A percentile compares a stretch with the other conserved stretches of the same genome.
Conservation (phyloP, 2,329 filamentous ascomycete genomes). For the Nemania sp. region DNA sequence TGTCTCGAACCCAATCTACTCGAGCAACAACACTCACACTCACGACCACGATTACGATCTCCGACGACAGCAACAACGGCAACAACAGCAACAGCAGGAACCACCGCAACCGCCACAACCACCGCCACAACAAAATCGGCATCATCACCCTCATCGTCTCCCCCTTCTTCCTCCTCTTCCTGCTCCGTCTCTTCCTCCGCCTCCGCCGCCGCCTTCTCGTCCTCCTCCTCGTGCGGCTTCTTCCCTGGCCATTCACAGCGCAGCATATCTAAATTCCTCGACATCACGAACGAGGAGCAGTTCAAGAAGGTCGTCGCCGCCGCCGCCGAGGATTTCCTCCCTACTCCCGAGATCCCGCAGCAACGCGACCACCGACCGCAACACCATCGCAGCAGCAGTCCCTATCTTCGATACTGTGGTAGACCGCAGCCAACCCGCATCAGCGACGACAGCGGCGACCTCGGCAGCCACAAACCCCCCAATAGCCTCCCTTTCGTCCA, state of each 20-base stretch:
- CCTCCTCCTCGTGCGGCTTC: conserved; percentile 19
- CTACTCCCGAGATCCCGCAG: conserved; percentile 28
- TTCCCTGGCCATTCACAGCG: conserved; percentile 14
- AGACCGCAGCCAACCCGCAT: background rate
- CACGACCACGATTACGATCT: background rate
- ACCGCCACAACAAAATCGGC: background rate
- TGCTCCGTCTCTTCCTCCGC: background rate
- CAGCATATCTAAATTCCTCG: background rate
- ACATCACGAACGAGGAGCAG: background rate
- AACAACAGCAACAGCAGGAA: background rate
- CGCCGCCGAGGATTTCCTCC: conserved; percentile 29
- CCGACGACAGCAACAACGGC: background rate
- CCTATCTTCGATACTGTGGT: conserved; percentile 11
- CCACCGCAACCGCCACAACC: background rate
- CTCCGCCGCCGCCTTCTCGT: no score
- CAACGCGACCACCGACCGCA: conserved; percentile 11
- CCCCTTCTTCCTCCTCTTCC: background rate
- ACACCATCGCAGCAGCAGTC: conserved; percentile 14
- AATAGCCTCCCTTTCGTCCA: conserved; percentile 5
- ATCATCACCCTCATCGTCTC: no score
- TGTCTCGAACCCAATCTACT: background rate
- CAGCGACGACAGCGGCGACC: background rate
- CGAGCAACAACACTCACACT: background rate
- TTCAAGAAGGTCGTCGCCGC: conserved; percentile 7
- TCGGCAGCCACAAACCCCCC: conserved; percentile 22